phyloP scores from a whole-genome alignment of 495 filamentous ascomycete genomes.

The Daldinia vernicosa region DNA sequence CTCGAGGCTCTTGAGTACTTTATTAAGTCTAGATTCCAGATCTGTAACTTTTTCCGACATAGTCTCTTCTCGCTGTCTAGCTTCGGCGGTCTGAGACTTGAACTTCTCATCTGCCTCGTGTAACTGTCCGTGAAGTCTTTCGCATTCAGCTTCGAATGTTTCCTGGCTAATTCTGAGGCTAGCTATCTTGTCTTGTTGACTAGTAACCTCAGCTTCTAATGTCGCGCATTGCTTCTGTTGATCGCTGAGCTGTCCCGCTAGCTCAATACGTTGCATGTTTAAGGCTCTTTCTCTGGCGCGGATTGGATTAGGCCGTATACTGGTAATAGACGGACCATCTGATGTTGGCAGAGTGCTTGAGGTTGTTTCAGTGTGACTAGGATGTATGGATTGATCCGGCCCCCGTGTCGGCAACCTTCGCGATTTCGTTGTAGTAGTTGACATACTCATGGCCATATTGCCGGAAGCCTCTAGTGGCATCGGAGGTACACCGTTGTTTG shows the following conservation, averaged over 20 bases:
- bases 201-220: neutral
- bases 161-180: neutral
- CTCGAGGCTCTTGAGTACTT: neutral
- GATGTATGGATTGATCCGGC: neutral
- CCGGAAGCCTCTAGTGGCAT: neutral
- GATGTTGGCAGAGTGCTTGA: neutral
- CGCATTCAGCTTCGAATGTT: neutral
- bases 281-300: neutral
- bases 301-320: neutral
- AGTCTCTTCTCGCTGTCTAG: neutral
- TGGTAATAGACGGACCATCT: neutral
- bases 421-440: neutral
- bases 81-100: neutral
- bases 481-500: neutral
- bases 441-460: neutral
- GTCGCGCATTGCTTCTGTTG: neutral
- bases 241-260: neutral
- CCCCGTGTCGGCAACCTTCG: neutral
- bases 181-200: neutral
- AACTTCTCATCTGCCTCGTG: neutral
- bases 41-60: neutral
- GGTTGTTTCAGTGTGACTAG: neutral
- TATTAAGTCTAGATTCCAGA: neutral
- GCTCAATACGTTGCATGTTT: neutral
- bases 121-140: neutral